Evolutionary conservation across 2,329 filamentous ascomycete species (phyloP).

Genomic region (Fusarium secorum): DNA sequence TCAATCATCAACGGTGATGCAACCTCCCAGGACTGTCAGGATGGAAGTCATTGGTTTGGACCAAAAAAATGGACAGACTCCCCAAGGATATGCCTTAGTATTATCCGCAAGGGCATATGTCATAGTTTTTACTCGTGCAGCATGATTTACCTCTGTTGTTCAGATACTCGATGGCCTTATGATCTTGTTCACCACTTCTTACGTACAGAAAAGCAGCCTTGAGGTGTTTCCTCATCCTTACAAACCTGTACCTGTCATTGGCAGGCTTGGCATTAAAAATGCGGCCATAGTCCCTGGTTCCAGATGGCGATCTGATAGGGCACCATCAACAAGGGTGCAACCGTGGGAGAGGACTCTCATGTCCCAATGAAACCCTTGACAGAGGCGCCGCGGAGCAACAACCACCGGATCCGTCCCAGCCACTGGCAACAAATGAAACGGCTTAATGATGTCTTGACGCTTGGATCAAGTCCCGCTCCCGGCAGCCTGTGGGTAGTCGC

Average conservation of each 20-base stretch:
- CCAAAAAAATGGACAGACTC: not conserved
- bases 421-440: constrained; percentile 36
- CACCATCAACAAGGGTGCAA: constrained; percentile 20
- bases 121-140: not conserved
- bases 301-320: constrained; percentile 40
- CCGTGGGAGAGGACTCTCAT: constrained; percentile 10
- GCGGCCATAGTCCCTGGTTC: constrained; percentile 15
- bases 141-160: not conserved
- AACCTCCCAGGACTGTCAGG: constrained; percentile 24
- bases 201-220: not conserved
- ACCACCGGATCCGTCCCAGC: constrained; percentile 36
- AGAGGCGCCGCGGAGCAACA: constrained; percentile 19
- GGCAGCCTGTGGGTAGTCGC: constrained; percentile 40
- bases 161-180: not conserved
- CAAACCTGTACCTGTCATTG: constrained; percentile 16
- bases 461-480: constrained; percentile 38
- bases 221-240: constrained; percentile 5
- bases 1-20: constrained; percentile 34
- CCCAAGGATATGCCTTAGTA: not conserved
- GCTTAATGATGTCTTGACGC: constrained; percentile 30
- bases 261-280: constrained; percentile 23
- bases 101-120: not conserved
- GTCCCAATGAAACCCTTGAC: constrained; percentile 19
- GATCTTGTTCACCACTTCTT: not conserved
- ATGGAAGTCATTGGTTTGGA: not conserved